Conservation (phyloP, 768 basidiomycete species). For the Peribolospora baueri region DNA sequence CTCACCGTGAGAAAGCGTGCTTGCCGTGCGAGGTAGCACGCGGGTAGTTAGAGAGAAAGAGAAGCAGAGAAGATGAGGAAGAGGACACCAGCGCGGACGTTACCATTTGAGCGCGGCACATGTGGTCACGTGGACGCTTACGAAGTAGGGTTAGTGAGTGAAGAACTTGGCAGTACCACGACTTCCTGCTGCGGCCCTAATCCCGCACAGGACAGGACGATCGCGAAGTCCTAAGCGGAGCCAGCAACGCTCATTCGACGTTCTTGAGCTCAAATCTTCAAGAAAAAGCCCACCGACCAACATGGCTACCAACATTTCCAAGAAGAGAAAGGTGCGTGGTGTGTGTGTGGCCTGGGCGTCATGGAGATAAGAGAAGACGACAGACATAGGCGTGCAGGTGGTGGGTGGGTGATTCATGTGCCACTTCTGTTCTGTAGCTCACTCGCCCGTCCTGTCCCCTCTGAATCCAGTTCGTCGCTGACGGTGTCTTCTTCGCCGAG, state of each 20-base stretch:
- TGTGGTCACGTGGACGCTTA: too few relatives aligned
- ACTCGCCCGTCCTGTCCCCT: neutral
- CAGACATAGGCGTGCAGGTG: neutral
- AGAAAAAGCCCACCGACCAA: neutral
- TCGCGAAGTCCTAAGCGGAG: neutral
- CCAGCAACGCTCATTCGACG: neutral
- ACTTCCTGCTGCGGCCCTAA: too few relatives aligned
- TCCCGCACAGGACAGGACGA: neutral
- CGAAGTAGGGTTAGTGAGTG: too few relatives aligned
- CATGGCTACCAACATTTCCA: too few relatives aligned
- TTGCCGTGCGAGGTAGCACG: neutral
- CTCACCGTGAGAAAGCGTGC: too few relatives aligned
- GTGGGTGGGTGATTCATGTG: neutral
- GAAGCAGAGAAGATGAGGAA: neutral
- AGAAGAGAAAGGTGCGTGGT: too few relatives aligned
- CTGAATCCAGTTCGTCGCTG: conserved; percentile 47
- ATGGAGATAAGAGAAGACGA: neutral
- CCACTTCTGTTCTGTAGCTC: neutral
- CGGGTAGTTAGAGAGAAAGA: neutral
- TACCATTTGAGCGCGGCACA: neutral
- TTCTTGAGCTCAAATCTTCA: neutral
- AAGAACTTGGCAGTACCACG: too few relatives aligned
- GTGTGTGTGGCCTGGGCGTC: neutral
- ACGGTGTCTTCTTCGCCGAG: conserved; percentile 94
- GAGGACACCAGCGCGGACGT: neutral